phyloP scores from a whole-genome alignment of 1,284 basidiomycete species.

The Bjerkandera adusta region DNA sequence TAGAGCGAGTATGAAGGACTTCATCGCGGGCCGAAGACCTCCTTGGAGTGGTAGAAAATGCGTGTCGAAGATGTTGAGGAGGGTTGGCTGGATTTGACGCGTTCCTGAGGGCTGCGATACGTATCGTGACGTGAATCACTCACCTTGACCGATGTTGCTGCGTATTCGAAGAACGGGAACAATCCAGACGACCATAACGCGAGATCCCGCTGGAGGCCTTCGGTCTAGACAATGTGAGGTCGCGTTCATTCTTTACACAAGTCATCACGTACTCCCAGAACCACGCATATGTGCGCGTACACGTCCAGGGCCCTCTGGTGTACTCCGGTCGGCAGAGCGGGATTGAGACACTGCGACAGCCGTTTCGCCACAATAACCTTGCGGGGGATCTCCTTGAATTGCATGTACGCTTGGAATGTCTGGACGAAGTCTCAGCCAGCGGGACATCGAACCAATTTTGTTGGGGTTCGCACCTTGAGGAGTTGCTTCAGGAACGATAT shows the following conservation, averaged over 20 bases:
- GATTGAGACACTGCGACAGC: conserved; percentile 94
- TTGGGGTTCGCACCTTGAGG: conserved; percentile 69
- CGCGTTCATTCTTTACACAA: not conserved
- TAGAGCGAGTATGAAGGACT: conserved; percentile 90
- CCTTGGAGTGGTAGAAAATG: conserved; percentile 88
- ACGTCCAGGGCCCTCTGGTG: conserved; percentile 97
- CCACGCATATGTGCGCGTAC: conserved; percentile 87
- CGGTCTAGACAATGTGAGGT: conserved; percentile 51
- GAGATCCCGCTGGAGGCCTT: conserved; percentile 87
- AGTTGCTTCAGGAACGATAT: conserved; percentile 96
- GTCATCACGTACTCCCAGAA: conserved; percentile 73
- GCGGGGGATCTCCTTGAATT: conserved; percentile 94
- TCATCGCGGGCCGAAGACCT: conserved; percentile 85
- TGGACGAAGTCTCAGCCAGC: too few relatives aligned
- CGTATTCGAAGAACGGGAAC: conserved; percentile 98
- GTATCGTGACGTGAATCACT: conserved; percentile 13
- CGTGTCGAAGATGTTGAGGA: conserved; percentile 86
- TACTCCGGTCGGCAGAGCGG: conserved; percentile 94
- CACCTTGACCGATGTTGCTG: conserved; percentile 92
- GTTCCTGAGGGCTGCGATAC: not conserved
- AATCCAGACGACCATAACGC: conserved; percentile 94
- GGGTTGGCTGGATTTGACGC: conserved; percentile 62
- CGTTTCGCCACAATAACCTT: conserved; percentile 96
- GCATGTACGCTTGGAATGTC: conserved; percentile 90
- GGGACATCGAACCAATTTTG: not conserved